Percentiles rank a stretch among this genome's conserved stretches.
These are phyloP conservation scores for Microsporum audouinii DNA, from an alignment of 2,329 filamentous ascomycete genomes.

Conservation along the genomic window DNA sequence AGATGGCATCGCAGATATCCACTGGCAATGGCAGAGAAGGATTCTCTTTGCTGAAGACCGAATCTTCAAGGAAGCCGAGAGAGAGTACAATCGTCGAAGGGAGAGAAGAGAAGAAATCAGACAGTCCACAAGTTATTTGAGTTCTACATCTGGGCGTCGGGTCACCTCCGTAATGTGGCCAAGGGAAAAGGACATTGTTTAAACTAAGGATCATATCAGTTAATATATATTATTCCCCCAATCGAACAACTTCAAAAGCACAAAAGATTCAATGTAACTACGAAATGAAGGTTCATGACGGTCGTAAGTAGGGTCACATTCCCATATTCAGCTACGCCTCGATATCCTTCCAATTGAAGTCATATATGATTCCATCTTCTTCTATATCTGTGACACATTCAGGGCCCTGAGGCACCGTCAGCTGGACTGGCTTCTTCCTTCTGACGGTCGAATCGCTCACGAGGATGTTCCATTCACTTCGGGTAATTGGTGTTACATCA, in stretches of 20 bases:
- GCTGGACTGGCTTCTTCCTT: not conserved
- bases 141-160: too few species aligned
- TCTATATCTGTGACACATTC: not conserved
- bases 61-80: too few species aligned
- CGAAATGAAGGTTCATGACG: not conserved
- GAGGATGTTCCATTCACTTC: constrained; percentile 34
- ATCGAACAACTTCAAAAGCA: not conserved
- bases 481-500: constrained; percentile 34
- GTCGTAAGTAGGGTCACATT: not conserved
- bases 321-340: not conserved
- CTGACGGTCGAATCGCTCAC: constrained; percentile 17
- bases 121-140: too few species aligned
- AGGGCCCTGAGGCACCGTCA: not conserved
- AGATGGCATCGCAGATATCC: too few species aligned
- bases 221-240: not conserved
- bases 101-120: too few species aligned
- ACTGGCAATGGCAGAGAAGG: too few species aligned
- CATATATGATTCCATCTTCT: constrained; percentile 1
- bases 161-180: too few species aligned
- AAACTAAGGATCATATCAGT: too few species aligned
- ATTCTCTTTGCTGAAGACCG: too few species aligned
- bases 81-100: too few species aligned
- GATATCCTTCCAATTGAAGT: not conserved
- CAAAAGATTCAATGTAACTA: not conserved
- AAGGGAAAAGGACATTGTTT: too few species aligned